phyloP scores from a whole-genome alignment of 2,329 filamentous ascomycete genomes.

The Fusarium sp. region DNA sequence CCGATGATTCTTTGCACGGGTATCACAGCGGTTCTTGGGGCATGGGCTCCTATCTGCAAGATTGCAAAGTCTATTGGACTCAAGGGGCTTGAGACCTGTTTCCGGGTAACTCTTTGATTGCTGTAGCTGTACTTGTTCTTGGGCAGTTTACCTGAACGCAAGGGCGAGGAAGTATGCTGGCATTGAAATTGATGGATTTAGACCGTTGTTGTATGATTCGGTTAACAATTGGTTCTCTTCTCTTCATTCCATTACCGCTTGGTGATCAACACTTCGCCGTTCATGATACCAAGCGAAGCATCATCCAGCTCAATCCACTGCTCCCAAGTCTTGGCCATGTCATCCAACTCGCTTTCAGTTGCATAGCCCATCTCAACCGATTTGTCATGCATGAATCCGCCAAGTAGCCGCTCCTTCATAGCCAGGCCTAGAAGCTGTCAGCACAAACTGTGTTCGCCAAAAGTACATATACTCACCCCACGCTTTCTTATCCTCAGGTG shows the following conservation, averaged over 20 bases:
- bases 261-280: slow-evolving; percentile 45
- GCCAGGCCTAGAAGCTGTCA: slow-evolving; percentile 37
- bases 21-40: slow-evolving; percentile 47
- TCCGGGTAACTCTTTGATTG: slow-evolving; percentile 59
- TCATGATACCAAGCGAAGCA: slow-evolving; percentile 46
- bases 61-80: slow-evolving; percentile 45
- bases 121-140: slow-evolving; percentile 43
- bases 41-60: slow-evolving; percentile 54
- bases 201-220: too few relatives aligned
- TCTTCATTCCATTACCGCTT: slow-evolving; percentile 25
- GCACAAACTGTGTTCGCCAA: background rate
- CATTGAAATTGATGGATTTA: too few relatives aligned
- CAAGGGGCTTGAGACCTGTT: slow-evolving; percentile 9
- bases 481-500: slow-evolving; percentile 36
- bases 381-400: slow-evolving; percentile 42
- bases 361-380: slow-evolving; percentile 44
- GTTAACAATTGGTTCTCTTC: too few relatives aligned
- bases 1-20: slow-evolving; percentile 51
- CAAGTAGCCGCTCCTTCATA: slow-evolving; percentile 43
- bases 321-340: slow-evolving; percentile 46
- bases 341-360: slow-evolving; percentile 42
- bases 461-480: slow-evolving; percentile 41
- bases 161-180: too few relatives aligned
- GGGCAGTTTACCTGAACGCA: too few relatives aligned
- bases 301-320: slow-evolving; percentile 45